Conservation (phyloP, 2,329 filamentous ascomycete genomes). For the Neonectria faginata region DNA sequence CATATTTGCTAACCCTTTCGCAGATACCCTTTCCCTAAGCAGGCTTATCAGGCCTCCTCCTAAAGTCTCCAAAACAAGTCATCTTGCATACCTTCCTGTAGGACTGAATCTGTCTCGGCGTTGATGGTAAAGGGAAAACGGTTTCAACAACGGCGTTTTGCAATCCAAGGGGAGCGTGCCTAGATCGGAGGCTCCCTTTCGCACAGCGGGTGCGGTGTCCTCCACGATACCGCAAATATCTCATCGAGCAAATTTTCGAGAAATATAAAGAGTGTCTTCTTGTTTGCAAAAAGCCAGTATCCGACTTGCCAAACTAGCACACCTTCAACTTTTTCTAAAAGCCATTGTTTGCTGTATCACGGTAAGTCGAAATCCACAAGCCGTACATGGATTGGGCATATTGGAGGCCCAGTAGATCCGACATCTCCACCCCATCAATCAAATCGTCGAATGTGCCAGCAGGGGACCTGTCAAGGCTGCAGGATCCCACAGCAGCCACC, state of each 20-base stretch:
- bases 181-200: conserved; percentile 47
- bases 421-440: conserved; percentile 18
- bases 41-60: conserved; percentile 71
- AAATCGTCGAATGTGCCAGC: conserved; percentile 17
- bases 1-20: conserved; percentile 36
- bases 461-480: conserved; percentile 11
- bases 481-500: conserved; percentile 6
- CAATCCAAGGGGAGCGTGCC: conserved; percentile 49
- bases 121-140: conserved; percentile 58
- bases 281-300: conserved; percentile 38
- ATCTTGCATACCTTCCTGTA: conserved; percentile 43
- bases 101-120: conserved; percentile 53
- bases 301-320: conserved; percentile 28
- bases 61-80: conserved; percentile 43
- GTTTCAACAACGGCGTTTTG: conserved; percentile 68
- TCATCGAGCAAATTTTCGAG: conserved; percentile 46
- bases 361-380: conserved; percentile 27
- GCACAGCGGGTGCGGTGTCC: conserved; percentile 54
- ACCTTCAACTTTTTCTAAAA: conserved; percentile 3
- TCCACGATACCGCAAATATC: conserved; percentile 55
- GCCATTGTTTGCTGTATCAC: conserved; percentile 9
- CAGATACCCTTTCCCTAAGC: conserved; percentile 86
- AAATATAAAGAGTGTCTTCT: conserved; percentile 44
- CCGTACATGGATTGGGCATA: conserved; percentile 26
- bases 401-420: conserved; percentile 20